A percentile compares a stretch with the other conserved stretches of the same genome.
Evolutionary conservation across 2,329 filamentous ascomycete genomes (phyloP).

Genomic region (Eutypa lata): DNA sequence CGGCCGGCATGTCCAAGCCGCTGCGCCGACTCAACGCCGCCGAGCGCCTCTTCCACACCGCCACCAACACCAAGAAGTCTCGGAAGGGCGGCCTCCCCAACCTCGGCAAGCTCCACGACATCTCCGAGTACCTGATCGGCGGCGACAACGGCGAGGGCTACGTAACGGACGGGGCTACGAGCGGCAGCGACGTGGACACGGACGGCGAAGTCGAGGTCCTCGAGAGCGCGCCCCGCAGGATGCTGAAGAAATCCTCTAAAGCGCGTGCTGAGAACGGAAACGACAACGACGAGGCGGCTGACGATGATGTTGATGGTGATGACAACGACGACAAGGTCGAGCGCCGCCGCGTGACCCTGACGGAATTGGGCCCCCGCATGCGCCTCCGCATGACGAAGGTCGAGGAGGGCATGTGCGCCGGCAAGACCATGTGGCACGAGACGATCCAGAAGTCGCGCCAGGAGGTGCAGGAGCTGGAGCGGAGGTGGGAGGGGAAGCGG

Average conservation of each 20-base stretch:
- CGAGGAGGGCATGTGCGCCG: constrained; percentile 86
- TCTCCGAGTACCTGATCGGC: constrained; percentile 91
- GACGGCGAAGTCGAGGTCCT: constrained; percentile 92
- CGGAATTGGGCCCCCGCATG: constrained; percentile 90
- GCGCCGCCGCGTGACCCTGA: constrained; percentile 83
- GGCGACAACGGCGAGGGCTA: constrained; percentile 76
- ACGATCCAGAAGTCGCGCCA: constrained; percentile 80
- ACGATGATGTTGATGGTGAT: constrained; percentile 38
- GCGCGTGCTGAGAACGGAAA: constrained; percentile 48
- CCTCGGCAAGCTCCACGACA: constrained; percentile 84
- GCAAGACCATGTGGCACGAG: constrained; percentile 97
- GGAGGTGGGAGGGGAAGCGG: constrained; percentile 73
- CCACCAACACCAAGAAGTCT: constrained; percentile 55
- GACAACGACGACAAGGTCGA: constrained; percentile 60
- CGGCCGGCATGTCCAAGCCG: constrained; percentile 78
- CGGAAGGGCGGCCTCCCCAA: constrained; percentile 78
- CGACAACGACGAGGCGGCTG: constrained; percentile 35
- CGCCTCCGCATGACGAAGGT: constrained; percentile 88
- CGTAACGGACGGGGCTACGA: constrained; percentile 71
- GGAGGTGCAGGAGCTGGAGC: constrained; percentile 76
- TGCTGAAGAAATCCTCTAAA: constrained; percentile 50
- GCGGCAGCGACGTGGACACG: constrained; percentile 88
- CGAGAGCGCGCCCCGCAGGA: constrained; percentile 60
- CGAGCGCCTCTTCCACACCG: constrained; percentile 67
- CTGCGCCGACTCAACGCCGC: constrained; percentile 82